Conservation (phyloP, 345 rosid species). For the Citrus glauca region DNA sequence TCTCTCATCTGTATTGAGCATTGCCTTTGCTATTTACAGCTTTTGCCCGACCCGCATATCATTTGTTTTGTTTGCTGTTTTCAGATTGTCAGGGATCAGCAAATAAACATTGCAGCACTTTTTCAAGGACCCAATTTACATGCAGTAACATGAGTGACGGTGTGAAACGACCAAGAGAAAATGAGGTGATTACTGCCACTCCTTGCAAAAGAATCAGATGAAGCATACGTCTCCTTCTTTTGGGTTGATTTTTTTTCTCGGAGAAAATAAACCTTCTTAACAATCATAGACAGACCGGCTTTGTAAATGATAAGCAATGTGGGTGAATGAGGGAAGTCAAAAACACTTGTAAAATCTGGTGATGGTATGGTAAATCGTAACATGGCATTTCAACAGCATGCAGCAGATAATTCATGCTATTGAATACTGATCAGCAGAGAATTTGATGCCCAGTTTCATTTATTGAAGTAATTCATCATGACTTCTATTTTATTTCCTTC, state of each 20-base stretch:
- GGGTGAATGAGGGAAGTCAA: background rate
- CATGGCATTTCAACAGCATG: background rate
- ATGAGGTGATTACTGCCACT: slow-evolving; percentile 37
- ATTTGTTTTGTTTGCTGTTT: background rate
- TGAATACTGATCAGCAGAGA: background rate
- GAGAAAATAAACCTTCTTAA: background rate
- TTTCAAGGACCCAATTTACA: slow-evolving; percentile 17
- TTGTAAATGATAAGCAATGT: background rate
- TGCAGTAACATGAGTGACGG: slow-evolving; percentile 30
- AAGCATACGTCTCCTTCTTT: background rate
- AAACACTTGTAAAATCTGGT: background rate
- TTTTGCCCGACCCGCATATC: background rate
- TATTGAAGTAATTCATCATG: background rate
- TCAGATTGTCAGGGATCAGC: slow-evolving; percentile 13
- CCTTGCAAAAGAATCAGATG: slow-evolving; percentile 50
- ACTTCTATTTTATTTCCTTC: background rate
- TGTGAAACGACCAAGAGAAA: slow-evolving; percentile 48
- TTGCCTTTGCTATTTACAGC: background rate
- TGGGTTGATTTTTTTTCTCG: background rate
- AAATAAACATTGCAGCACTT: background rate
- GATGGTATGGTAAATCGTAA: too few relatives aligned
- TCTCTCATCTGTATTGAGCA: background rate
- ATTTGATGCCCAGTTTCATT: background rate
- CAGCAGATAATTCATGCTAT: background rate
- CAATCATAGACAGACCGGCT: too few relatives aligned